These are phyloP conservation scores for Yamadazyma nakazawae DNA, from an alignment of 805 yeast species.

Conservation along the genomic window DNA sequence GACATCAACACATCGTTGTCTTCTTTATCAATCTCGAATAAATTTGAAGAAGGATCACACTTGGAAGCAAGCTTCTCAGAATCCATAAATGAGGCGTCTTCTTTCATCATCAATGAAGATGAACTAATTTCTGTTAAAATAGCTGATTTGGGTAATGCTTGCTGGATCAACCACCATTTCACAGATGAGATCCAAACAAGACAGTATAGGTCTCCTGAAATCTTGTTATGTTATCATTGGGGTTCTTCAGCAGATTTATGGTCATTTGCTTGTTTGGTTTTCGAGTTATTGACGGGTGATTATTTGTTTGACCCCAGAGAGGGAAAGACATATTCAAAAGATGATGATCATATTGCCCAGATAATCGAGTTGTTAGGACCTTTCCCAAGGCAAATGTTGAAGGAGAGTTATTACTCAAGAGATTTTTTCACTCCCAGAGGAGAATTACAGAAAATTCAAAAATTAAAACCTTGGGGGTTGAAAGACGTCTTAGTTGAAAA, in stretches of 20 bases:
- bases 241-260: conserved; percentile 94
- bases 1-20: conserved; percentile 37
- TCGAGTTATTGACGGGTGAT: conserved; percentile 92
- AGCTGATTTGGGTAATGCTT: conserved; percentile 71
- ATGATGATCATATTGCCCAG: conserved; percentile 96
- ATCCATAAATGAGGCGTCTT: conserved; percentile 12
- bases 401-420: conserved; percentile 58
- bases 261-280: conserved; percentile 91
- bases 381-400: conserved; percentile 56
- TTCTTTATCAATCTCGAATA: conserved; percentile 39
- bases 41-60: conserved; percentile 5
- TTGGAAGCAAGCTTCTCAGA: conserved; percentile 12
- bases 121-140: conserved; percentile 64
- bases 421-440: conserved; percentile 66
- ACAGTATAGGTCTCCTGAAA: conserved; percentile 65
- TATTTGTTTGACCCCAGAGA: conserved; percentile 87
- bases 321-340: conserved; percentile 74
- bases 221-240: conserved; percentile 75
- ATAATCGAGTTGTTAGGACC: conserved; percentile 79
- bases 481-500: conserved; percentile 79
- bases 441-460: conserved; percentile 72
- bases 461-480: conserved; percentile 87
- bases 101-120: conserved; percentile 31
- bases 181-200: conserved; percentile 69
- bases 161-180: conserved; percentile 60